phyloP scores from a whole-genome alignment of 164 flowering plant genomes.

The Piper betle region DNA sequence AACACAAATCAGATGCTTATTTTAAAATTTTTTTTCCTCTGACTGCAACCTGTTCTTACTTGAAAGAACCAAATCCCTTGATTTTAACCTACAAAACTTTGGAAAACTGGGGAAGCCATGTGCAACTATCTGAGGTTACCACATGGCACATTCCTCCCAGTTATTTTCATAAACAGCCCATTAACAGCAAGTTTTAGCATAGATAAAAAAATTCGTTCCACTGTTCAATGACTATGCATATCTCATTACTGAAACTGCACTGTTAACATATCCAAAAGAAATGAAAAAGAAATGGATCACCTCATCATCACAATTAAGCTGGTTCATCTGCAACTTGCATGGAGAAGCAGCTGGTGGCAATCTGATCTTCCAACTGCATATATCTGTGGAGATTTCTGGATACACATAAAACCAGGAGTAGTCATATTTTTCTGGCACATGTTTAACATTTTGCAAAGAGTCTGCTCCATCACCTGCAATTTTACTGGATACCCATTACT shows the following conservation, averaged over 20 bases:
- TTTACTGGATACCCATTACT: constrained; percentile 2
- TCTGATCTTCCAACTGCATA: not conserved
- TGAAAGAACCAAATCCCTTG: constrained; percentile 26
- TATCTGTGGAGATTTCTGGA: not conserved
- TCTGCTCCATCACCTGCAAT: not conserved
- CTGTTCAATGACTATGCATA: not conserved
- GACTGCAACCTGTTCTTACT: constrained; percentile 50
- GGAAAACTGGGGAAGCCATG: constrained; percentile 52
- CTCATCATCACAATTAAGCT: not conserved
- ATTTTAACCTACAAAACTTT: constrained; percentile 29
- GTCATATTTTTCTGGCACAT: not conserved
- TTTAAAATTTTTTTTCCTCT: constrained; percentile 5
- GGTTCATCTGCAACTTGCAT: not conserved
- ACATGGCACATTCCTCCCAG: not conserved
- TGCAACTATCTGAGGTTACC: constrained; percentile 18
- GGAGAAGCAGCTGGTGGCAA: not conserved
- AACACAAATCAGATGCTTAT: constrained; percentile 29
- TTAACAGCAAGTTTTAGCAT: not conserved
- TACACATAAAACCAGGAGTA: not conserved
- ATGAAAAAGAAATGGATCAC: not conserved
- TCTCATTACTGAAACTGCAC: not conserved
- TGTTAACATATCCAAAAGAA: not conserved
- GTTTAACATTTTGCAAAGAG: too few relatives aligned
- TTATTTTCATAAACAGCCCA: not conserved
- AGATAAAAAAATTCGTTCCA: not conserved